Evolutionary conservation across 2,329 filamentous ascomycete species (phyloP).

Genomic region (Ceratocystis papillata): DNA sequence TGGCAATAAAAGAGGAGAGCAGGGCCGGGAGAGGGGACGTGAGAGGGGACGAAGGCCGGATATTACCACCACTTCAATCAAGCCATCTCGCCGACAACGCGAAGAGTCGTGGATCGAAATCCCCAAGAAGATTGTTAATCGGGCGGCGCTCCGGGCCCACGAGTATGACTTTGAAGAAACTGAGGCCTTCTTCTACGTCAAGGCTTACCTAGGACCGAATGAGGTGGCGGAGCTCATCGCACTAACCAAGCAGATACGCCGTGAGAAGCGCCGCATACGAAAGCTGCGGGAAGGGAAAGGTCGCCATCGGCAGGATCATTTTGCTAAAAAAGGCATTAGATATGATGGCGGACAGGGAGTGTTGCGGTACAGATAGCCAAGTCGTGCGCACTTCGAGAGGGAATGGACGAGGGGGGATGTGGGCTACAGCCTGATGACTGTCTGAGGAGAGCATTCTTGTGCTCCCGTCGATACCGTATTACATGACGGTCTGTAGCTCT

Average conservation of each 20-base stretch:
- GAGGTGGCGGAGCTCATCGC: slow-evolving; percentile 15
- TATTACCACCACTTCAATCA: slow-evolving; percentile 45
- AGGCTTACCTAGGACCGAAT: slow-evolving; percentile 58
- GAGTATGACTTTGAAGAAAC: slow-evolving; percentile 90
- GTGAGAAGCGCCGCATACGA: slow-evolving; percentile 14
- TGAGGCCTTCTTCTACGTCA: slow-evolving; percentile 79
- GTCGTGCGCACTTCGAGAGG: not conserved
- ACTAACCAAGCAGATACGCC: slow-evolving; percentile 19
- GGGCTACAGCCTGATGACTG: no score
- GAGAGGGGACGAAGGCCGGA: slow-evolving; percentile 84
- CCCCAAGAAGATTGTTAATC: slow-evolving; percentile 78
- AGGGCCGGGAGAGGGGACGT: slow-evolving; percentile 65
- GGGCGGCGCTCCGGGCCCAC: slow-evolving; percentile 73
- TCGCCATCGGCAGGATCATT: not conserved
- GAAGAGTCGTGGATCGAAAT: slow-evolving; percentile 87
- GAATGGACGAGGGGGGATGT: no score
- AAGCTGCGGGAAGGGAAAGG: slow-evolving; percentile 4
- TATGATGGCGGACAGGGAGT: not conserved
- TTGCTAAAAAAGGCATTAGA: not conserved
- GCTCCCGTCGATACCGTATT: no score
- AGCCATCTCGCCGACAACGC: slow-evolving; percentile 31
- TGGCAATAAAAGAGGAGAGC: slow-evolving; percentile 31
- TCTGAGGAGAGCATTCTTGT: no score
- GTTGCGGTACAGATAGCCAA: not conserved
- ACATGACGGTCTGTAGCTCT: no score